These are phyloP conservation scores for Ajuga reptans DNA, from an alignment of 305 asterid species.

Conservation along the genomic window DNA sequence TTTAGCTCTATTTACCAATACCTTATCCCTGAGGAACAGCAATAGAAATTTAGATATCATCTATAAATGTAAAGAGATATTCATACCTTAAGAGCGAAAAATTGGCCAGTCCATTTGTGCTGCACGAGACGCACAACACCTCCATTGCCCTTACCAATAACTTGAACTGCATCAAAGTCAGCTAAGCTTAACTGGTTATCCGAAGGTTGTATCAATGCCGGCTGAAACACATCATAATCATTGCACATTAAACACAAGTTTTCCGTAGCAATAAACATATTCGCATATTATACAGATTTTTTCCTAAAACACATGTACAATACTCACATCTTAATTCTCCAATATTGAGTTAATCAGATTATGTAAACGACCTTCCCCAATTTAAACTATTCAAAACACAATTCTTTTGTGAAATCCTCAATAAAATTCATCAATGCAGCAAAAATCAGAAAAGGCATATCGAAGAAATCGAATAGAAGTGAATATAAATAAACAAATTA, in stretches of 20 bases:
- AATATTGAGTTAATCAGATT: neutral
- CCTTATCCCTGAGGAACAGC: neutral
- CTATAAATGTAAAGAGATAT: neutral
- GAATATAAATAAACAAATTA: neutral
- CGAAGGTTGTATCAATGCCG: slow-evolving; percentile 70
- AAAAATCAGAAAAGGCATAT: too few species aligned
- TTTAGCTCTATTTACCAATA: neutral
- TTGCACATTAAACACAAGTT: slow-evolving; percentile 12
- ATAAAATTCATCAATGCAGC: too few species aligned
- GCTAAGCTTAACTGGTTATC: slow-evolving; percentile 94
- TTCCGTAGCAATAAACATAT: neutral
- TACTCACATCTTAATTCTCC: slow-evolving; percentile 1
- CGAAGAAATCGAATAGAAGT: too few species aligned
- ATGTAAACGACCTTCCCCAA: slow-evolving; percentile 12
- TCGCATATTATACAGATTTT: neutral
- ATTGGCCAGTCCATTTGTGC: slow-evolving; percentile 95
- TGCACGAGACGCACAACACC: slow-evolving; percentile 93
- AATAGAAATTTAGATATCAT: neutral
- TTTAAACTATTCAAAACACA: neutral
- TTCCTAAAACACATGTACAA: neutral
- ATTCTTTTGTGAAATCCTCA: neutral
- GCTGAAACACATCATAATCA: slow-evolving; percentile 39
- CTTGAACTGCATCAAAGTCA: slow-evolving; percentile 88
- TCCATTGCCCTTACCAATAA: slow-evolving; percentile 91
- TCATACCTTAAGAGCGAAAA: slow-evolving; percentile 87